A percentile compares a stretch with the other conserved stretches of the same genome.
Conservation (phyloP, 148 eudicot genomes). For the Selenicereus undatus region DNA sequence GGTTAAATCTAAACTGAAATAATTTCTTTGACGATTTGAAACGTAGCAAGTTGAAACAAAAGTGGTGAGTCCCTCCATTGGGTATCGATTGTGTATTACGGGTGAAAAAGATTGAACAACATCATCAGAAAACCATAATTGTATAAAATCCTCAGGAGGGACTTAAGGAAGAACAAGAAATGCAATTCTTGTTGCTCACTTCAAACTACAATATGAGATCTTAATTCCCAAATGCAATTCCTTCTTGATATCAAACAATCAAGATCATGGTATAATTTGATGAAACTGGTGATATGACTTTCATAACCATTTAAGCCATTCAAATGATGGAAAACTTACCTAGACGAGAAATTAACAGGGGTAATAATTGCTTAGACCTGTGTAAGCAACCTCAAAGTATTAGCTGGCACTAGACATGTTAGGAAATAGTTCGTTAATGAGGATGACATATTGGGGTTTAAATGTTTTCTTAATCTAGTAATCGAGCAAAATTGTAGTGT, state of each 20-base stretch:
- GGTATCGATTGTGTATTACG: not conserved
- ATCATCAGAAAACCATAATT: not conserved
- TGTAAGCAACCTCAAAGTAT: not conserved
- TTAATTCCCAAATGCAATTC: not conserved
- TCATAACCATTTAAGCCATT: not conserved
- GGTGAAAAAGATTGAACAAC: not conserved
- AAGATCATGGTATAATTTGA: not conserved
- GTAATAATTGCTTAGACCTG: not conserved
- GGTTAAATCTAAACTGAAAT: not conserved
- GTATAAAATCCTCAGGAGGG: not conserved
- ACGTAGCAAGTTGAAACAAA: not conserved
- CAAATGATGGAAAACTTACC: not conserved
- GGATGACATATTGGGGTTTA: not conserved
- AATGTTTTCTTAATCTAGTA: not conserved
- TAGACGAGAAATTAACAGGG: not conserved
- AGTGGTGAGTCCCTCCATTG: not conserved
- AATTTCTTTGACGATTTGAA: not conserved
- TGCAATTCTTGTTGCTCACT: not conserved
- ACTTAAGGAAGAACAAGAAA: not conserved
- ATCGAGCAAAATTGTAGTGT: not conserved
- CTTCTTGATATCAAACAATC: not conserved
- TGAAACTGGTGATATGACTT: not conserved
- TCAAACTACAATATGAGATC: not conserved
- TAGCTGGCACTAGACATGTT: not conserved
- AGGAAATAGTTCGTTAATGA: not conserved